Evolutionary conservation across 805 yeast species (phyloP).

Genomic region (Suhomyces emberorum): DNA sequence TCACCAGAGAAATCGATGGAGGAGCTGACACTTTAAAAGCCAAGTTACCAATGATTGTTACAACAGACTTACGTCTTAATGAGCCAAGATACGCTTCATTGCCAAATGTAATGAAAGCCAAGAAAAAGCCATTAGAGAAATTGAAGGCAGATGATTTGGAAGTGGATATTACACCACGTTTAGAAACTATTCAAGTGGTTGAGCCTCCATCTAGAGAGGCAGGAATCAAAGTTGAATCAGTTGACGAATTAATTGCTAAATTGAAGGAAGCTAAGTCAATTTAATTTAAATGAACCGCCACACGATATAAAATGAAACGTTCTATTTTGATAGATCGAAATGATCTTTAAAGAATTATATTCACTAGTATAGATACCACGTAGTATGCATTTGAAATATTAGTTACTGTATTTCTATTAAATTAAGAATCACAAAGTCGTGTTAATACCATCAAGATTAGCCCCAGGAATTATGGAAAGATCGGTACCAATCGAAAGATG

Average conservation of each 20-base stretch:
- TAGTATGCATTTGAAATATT: no score
- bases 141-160: conserved; percentile 63
- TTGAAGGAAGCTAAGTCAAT: conserved; percentile 75
- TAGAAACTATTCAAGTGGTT: conserved; percentile 67
- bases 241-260: conserved; percentile 77
- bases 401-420: no score
- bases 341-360: no score
- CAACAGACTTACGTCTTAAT: conserved; percentile 91
- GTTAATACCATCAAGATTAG: no score
- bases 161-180: conserved; percentile 58
- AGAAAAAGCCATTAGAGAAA: conserved; percentile 85
- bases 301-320: neutral
- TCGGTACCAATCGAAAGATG: no score
- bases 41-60: conserved; percentile 76
- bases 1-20: conserved; percentile 93
- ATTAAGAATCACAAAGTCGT: no score
- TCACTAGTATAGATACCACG: no score
- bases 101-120: conserved; percentile 97
- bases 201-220: conserved; percentile 84
- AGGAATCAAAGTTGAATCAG: conserved; percentile 75
- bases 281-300: conserved; percentile 27
- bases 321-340: no score
- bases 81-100: conserved; percentile 94
- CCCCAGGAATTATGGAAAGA: no score
- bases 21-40: conserved; percentile 84